Percentiles rank a stretch among this genome's conserved stretches.
These are phyloP conservation scores for Obelidium mucronatum DNA, from an alignment of 192 early-diverging fungal species.

Conservation along the genomic window DNA sequence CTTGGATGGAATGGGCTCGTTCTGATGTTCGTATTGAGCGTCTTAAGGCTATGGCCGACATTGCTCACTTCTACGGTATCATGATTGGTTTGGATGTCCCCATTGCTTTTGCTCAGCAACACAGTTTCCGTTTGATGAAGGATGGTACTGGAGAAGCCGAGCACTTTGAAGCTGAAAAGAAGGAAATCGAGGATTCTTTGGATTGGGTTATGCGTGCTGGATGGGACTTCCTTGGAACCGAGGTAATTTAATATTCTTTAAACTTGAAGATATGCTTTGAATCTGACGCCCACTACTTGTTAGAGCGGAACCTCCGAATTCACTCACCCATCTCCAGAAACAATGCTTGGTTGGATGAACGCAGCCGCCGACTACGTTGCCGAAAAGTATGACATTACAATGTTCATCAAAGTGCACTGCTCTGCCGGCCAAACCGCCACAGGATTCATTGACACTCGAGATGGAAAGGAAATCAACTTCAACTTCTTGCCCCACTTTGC, in stretches of 20 bases:
- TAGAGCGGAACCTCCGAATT: slow-evolving; percentile 38
- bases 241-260: slow-evolving; percentile 8
- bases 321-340: slow-evolving; percentile 32
- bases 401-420: slow-evolving; percentile 40
- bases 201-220: slow-evolving; percentile 37
- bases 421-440: slow-evolving; percentile 34
- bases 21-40: slow-evolving; percentile 18
- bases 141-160: slow-evolving; percentile 1
- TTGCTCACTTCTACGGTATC: slow-evolving; percentile 27
- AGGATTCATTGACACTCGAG: slow-evolving; percentile 30
- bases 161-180: slow-evolving; percentile 29
- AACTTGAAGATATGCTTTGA: neutral
- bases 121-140: slow-evolving; percentile 35
- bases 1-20: slow-evolving; percentile 29
- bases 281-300: too few species aligned
- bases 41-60: slow-evolving; percentile 23
- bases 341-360: slow-evolving; percentile 37
- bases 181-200: slow-evolving; percentile 30
- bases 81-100: slow-evolving; percentile 34
- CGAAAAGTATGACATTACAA: slow-evolving; percentile 36
- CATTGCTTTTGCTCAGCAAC: slow-evolving; percentile 40
- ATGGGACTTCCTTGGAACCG: slow-evolving; percentile 40
- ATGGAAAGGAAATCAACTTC: slow-evolving; percentile 35
- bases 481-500: slow-evolving; percentile 38
- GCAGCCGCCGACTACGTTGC: slow-evolving; percentile 34